Evolutionary conservation across 2,329 filamentous ascomycete species (phyloP).

Genomic region (Zasmidium citrigriseum): DNA sequence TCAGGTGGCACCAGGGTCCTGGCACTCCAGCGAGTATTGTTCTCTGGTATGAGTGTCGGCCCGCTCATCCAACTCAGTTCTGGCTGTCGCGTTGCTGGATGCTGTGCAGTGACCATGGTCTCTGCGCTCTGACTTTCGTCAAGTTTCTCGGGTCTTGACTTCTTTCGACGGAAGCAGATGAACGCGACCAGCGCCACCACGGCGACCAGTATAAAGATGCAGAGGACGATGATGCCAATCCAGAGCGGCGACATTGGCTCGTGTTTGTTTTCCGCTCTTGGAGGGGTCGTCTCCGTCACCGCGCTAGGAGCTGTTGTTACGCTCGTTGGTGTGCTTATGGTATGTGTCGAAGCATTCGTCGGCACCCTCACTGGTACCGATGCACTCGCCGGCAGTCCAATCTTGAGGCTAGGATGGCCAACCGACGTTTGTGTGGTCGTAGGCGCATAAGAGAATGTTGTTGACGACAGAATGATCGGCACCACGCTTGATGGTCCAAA

Average conservation of each 20-base stretch:
- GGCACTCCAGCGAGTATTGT: not conserved
- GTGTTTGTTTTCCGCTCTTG: no score
- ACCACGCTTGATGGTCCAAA: no score
- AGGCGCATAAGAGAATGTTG: not conserved
- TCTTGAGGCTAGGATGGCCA: no score
- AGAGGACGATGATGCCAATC: not conserved
- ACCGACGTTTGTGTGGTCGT: not conserved
- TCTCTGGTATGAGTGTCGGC: not conserved
- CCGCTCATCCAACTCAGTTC: not conserved
- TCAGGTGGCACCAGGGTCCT: not conserved
- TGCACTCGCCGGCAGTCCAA: no score
- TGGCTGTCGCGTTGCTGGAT: not conserved
- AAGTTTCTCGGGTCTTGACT: not conserved
- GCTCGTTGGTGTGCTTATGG: no score
- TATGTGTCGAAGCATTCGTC: no score
- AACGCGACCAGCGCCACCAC: not conserved
- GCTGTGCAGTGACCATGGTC: not conserved
- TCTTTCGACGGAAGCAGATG: not conserved
- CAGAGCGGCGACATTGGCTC: not conserved
- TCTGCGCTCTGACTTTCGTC: no score
- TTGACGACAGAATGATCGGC: no score
- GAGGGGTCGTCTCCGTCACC: no score
- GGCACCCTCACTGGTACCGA: no score
- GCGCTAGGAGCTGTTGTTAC: no score
- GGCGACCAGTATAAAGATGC: not conserved